Evolutionary conservation across 2,329 filamentous ascomycete species (phyloP), one percentile per base, ranked within the genome.

Genomic region (Cryphonectria naterciae): DNA sequence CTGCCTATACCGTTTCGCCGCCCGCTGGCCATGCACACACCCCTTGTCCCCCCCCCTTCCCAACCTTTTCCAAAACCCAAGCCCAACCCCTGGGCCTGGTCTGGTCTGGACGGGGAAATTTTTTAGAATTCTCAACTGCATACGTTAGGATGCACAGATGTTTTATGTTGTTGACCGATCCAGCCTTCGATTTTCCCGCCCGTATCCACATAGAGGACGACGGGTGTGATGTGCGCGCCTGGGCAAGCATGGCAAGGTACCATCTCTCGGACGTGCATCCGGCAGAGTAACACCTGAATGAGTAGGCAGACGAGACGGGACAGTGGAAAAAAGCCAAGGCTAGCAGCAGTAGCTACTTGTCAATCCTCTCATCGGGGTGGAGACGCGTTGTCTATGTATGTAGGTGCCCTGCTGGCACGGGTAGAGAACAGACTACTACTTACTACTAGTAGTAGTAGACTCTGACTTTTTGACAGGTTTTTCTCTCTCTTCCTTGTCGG

Each of bases 91-190:
- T 39, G 37, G 37, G 37, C 37, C 37, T 22, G 46, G 7, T 10
- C 46, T 49, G 46, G 46, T n/a, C 22, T n/a, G n/a, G 11, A 39
- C 37, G 8, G 41, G 37, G n/a, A 32, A 4, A 4, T 7, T 37
- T 11, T 22, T 11, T 37, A 41, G 22, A 28, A 13, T 65, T 46
- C 39, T 65, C 63, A 46, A 65, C 39, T 65, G 63, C 39, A 65
- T 49, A 25, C 63, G 11, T 39, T 39, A 39, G 37, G 10, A 11
- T 10, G 43, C 63, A 65, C 43, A 49, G 63, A 65, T 65, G 63
- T 49, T 58, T 43, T n/a, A 65, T 65, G 63, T 49, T 32, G 52
- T 43, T 37, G 65, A 67, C 43, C 52, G 65, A 67, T 67, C 65
- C 28, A 46, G 1, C 19, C 54, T 43, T 60, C 54, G 37, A 32